A percentile compares a stretch with the other conserved stretches of the same genome.
These are phyloP conservation scores for Claviceps humidiphila DNA, from an alignment of 2,329 filamentous ascomycete species.

Conservation along the genomic window DNA sequence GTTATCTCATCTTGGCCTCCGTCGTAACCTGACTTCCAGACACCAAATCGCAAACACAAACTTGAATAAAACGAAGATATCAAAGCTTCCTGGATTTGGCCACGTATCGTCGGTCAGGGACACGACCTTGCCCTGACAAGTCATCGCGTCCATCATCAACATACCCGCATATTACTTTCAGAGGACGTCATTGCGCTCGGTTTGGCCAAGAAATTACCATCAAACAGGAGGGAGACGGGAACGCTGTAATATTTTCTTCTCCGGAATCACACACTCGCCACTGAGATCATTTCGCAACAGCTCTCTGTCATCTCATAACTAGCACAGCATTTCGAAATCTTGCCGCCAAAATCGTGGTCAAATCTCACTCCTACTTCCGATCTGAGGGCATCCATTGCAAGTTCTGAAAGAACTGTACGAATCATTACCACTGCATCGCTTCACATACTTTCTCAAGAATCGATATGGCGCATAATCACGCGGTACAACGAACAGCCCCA, in stretches of 20 bases:
- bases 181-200: conserved; percentile 3
- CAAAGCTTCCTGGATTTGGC: background rate
- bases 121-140: background rate
- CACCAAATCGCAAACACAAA: background rate
- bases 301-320: background rate
- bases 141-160: background rate
- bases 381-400: background rate
- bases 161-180: background rate
- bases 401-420: background rate
- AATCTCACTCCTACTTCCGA: background rate
- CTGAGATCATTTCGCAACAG: background rate
- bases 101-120: background rate
- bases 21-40: conserved; percentile 32
- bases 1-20: conserved; percentile 43
- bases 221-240: background rate
- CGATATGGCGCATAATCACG: conserved; percentile 38
- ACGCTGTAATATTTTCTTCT: background rate
- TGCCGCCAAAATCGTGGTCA: background rate
- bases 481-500: conserved; percentile 47
- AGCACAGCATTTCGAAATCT: background rate
- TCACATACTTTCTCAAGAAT: conserved; percentile 9
- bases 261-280: background rate
- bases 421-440: background rate
- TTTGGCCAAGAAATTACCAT: background rate
- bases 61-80: background rate